Evolutionary conservation across 2,329 filamentous ascomycete species (phyloP), one percentile per base, ranked within the genome.

Genomic region (Hypoxylon sp.): DNA sequence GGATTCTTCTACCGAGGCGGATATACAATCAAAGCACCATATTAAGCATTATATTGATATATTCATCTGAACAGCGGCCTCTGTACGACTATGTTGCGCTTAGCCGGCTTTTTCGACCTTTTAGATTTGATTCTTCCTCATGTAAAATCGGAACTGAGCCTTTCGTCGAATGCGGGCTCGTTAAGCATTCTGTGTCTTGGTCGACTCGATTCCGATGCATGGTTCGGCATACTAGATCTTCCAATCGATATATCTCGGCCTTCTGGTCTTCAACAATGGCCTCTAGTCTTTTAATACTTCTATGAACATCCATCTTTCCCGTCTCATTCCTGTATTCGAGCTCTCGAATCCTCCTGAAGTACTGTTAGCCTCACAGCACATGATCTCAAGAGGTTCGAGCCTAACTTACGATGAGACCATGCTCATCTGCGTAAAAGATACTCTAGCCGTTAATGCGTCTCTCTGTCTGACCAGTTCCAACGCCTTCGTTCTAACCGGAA

Each of bases 1-100:
- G 77, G 71, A 3, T 90, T 85, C 70, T 75, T 87, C 26, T 84
- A 82, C 78, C 76, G 79, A 26, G 81, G 82, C 17, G 88, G 85
- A 1, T 89, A 89, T 72, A 79, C 75, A 29, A 78, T 87, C n/a
- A 80, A 75, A 63, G 76, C 67, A 66, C 68, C 52, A 59, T 59
- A 68, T 60, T 65, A 47, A 44, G 39, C 39, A 8, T 3, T 44
- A 51, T 52, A 39, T 57, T 57, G 50, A 62, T 57, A 39, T 53
- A 47, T 39, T 37, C n/a, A 57, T 26, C 13, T n/a, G 39, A 37
- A 47, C 29, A 29, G 29, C n/a, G n/a, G n/a, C 31, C n/a, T 66
- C 44, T 11, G 26, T 50, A 53, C 46, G 33, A 57, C 29, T 33
- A 69, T 33, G 53, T 59, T 56, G 35, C 42, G 58, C 53, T 63